Conservation (phyloP, 2,329 filamentous ascomycete species). For the Cordyceps cicadae region DNA sequence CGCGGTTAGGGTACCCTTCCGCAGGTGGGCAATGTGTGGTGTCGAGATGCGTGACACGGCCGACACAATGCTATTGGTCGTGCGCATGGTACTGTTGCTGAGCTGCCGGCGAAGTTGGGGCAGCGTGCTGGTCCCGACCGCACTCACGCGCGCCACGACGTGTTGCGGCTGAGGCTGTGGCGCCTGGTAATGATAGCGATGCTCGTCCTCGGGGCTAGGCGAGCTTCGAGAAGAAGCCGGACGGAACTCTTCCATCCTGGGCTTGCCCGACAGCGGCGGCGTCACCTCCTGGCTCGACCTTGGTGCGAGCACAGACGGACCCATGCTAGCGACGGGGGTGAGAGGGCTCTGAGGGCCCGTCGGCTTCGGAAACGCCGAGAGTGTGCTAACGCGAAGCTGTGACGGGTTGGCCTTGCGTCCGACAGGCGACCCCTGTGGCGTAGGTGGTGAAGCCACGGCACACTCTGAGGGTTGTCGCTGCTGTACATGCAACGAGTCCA, state of each 20-base stretch:
- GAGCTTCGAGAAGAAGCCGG: not conserved
- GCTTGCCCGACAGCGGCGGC: not conserved
- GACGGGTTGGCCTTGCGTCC: conserved; percentile 3
- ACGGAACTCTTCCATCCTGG: not conserved
- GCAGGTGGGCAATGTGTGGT: not conserved
- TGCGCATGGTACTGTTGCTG: not conserved
- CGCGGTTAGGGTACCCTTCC: not conserved
- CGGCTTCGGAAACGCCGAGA: conserved; percentile 2
- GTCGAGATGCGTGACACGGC: not conserved
- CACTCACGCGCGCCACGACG: not conserved
- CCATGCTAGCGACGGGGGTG: not conserved
- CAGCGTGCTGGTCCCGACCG: not conserved
- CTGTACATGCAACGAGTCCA: not conserved
- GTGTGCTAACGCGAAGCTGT: not conserved
- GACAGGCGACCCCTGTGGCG: not conserved
- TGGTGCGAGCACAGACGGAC: conserved; percentile 8
- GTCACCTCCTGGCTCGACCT: not conserved
- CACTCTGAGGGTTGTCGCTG: not conserved
- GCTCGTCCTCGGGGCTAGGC: not conserved
- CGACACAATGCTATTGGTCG: not conserved
- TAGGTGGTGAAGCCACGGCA: not conserved
- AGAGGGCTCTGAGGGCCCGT: conserved; percentile 9
- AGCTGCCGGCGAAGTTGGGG: not conserved
- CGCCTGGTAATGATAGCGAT: not conserved
- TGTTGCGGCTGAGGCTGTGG: not conserved